Base-by-base conservation (phyloP, 2,329 filamentous ascomycete species). In the Cytospora piceae region DNA sequence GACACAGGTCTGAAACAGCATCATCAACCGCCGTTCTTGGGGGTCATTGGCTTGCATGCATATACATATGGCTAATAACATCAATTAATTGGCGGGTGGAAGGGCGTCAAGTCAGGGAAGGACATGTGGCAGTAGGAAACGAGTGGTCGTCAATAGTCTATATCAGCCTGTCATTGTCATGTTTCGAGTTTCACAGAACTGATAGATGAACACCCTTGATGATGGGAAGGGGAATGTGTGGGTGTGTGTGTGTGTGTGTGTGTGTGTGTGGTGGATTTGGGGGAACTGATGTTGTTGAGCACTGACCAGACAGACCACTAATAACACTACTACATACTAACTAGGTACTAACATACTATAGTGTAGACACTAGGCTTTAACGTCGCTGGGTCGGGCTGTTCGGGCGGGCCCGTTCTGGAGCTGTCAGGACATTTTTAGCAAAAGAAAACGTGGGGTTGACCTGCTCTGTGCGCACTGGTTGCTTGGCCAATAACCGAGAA, bases 1-100 rank as follows among this genome's bases (percentile, higher is more conserved):
- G 53, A 37, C 60, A 62, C 61, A 57, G 53, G 39, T 34, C 53
- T 63, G 61, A 63, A 63, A 63, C 61, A 63, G 17, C 39, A 24
- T 29, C 39, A 56, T 46, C 59, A 49, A 49, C 22, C 34, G 34
- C 49, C 22, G 22, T 31, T 29, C 29, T 14, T 32, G 3, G 8
- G 52, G 52, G 42, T 49, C n/a, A 3, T 49, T 9, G 9, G 42
- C 22, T 9, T 11, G 42, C 20, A 49, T 49, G n/a, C 39, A 49
- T 49, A 11, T 8, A 22, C n/a, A n/a, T n/a, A 17, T 22, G 53
- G 39, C 37, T 62, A 39, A 31, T 49, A 29, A 27, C 15, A 14
- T 39, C 6, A 17, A 15, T 9, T 34, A 15, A 15, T 31, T 27
- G 8, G 24, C n/a, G 51, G 17, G 37, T 11, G 53, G 24, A 34